These are phyloP conservation scores for Hyphopichia buzzinii DNA, from an alignment of 1,139 yeast species.

Conservation along the genomic window DNA sequence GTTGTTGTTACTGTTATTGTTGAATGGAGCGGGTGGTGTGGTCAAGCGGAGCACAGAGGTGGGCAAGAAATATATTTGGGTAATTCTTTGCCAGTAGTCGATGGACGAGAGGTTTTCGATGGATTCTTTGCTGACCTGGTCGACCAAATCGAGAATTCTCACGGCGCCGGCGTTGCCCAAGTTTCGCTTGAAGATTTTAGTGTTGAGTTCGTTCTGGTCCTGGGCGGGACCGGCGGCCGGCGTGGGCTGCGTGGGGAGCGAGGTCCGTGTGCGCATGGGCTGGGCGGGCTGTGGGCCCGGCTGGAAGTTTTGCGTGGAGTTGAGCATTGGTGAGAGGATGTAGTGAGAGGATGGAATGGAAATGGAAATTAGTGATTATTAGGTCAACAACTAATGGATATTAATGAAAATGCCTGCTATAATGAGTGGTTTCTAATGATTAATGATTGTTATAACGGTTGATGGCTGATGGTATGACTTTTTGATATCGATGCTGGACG, in stretches of 20 bases:
- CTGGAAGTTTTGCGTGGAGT: background rate
- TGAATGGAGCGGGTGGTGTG: slow-evolving; percentile 12
- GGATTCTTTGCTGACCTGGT: slow-evolving; percentile 35
- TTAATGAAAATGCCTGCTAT: too few relatives aligned
- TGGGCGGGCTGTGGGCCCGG: background rate
- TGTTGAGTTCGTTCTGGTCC: slow-evolving; percentile 33
- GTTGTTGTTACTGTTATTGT: slow-evolving; percentile 1
- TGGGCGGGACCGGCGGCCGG: slow-evolving; percentile 11
- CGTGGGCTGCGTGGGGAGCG: too few relatives aligned
- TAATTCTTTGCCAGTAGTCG: slow-evolving; percentile 41
- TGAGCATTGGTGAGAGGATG: background rate
- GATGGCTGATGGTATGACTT: too few relatives aligned
- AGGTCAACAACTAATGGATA: too few relatives aligned
- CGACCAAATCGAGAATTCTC: slow-evolving; percentile 37
- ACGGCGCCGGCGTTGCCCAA: slow-evolving; percentile 47
- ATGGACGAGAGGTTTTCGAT: slow-evolving; percentile 25
- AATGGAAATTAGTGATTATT: too few relatives aligned
- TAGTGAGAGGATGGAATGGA: too few relatives aligned
- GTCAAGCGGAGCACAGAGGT: slow-evolving; percentile 29
- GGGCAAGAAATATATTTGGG: slow-evolving; percentile 35
- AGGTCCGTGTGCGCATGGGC: background rate
- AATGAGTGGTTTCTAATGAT: too few relatives aligned
- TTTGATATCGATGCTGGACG: too few relatives aligned
- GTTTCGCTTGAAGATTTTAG: slow-evolving; percentile 38
- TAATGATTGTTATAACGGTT: too few relatives aligned